These are phyloP conservation scores for Heritiera littoralis DNA, from an alignment of 345 rosid genomes.

Conservation along the genomic window DNA sequence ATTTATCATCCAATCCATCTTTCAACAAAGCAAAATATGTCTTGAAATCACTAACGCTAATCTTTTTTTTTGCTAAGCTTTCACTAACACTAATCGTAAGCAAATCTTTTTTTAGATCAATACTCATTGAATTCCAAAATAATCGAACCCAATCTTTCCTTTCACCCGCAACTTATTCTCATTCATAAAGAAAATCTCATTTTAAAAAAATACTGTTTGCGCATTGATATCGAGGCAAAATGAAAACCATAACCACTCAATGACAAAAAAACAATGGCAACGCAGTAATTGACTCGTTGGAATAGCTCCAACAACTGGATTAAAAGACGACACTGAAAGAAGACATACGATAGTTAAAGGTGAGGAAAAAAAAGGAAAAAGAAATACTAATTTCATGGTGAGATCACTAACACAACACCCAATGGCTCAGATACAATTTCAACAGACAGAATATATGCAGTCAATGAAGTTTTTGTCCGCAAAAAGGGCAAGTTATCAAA, in stretches of 20 bases:
- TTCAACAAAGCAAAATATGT: slow-evolving; percentile 57
- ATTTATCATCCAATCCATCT: slow-evolving; percentile 21
- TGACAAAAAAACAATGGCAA: too few species aligned
- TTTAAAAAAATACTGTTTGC: too few species aligned
- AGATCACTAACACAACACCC: slow-evolving; percentile 86
- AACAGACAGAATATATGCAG: slow-evolving; percentile 79
- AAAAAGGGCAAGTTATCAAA: slow-evolving; percentile 6
- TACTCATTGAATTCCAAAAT: slow-evolving; percentile 70
- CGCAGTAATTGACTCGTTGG: slow-evolving; percentile 22
- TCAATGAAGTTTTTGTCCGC: slow-evolving; percentile 79
- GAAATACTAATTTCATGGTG: slow-evolving; percentile 82
- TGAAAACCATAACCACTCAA: too few species aligned
- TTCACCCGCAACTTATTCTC: slow-evolving; percentile 21
- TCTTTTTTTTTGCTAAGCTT: too few species aligned
- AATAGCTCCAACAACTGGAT: slow-evolving; percentile 94
- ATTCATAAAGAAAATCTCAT: too few species aligned
- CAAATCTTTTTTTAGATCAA: slow-evolving; percentile 21
- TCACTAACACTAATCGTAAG: slow-evolving; percentile 62
- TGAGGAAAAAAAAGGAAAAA: slow-evolving; percentile 41
- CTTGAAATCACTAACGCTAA: slow-evolving; percentile 32
- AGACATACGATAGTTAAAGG: neutral
- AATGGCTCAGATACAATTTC: slow-evolving; percentile 90
- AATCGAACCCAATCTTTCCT: slow-evolving; percentile 64
- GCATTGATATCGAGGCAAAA: too few species aligned
- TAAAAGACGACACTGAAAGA: slow-evolving; percentile 74